Base-by-base conservation (phyloP, 768 basidiomycete genomes). In the Pisolithus orientalis region DNA sequence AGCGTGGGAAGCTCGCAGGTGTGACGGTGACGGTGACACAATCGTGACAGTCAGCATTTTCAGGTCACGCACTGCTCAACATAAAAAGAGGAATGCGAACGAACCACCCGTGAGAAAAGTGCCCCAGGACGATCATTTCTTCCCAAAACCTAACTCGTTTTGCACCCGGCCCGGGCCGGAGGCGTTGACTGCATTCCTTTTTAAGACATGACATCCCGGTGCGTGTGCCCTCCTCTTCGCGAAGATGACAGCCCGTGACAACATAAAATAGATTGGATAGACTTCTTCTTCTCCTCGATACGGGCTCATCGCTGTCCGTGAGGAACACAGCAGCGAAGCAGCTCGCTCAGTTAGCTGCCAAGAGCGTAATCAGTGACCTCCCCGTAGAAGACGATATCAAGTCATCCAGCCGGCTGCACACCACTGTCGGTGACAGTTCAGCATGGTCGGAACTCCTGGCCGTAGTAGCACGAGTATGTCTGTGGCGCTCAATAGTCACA, bases 281-380 rank as follows among this genome's bases (percentile, higher is more conserved):
- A 70, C 87, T 99, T 74, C 85, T 99, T 67, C 80, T 91, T 62
- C 80, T 99, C 43, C 82, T 99, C 56, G 94, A 97, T 68, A 94
- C 93, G 37, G 96, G 96, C 43, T 94, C 95, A 11, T 93, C 93
- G 3, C 71, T 80, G 39, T 87, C 88, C 47, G 87, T 99, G 58
- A 82, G 94, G 65, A 84, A 84, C 56, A 96, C 96, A n/a, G 95
- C 96, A 0, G 94, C 94, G 5, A 94, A 92, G 62, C 96, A 99
- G 67, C 77, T 99, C 43, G 94, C 94, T 0, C 90, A 94, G 57
- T 76, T 99, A 49, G 93, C 93, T 0, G 85, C 82, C 17, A 87
- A 92, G 69, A 85, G 85, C 58, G 87, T 96, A 53, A 83, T 84
- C 52, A 84, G 79, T 63, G 89, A 92, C 75, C 85, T 90, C 49